Percentiles rank a stretch among this genome's conserved stretches.
These are phyloP conservation scores for Suillus decipiens DNA, from an alignment of 768 basidiomycete species.

Conservation along the genomic window DNA sequence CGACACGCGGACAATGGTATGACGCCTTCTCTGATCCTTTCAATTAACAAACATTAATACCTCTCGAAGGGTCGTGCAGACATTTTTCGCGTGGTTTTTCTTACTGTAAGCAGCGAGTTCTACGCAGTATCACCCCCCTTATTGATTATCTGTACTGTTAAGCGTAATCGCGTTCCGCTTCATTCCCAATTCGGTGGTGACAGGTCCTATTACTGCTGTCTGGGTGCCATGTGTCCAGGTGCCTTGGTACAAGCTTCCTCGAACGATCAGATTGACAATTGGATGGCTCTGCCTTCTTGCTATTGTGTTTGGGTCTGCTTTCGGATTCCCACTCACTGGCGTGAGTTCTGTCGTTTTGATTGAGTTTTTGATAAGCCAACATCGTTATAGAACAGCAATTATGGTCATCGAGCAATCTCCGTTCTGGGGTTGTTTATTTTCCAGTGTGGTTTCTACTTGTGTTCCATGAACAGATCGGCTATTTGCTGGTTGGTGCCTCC, in stretches of 20 bases:
- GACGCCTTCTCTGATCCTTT: conserved; percentile 13
- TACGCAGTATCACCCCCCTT: neutral
- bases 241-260: conserved; percentile 68
- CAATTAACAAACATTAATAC: conserved; percentile 8
- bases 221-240: conserved; percentile 67
- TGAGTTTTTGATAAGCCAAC: conserved; percentile 18
- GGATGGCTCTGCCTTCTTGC: conserved; percentile 80
- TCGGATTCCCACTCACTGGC: conserved; percentile 66
- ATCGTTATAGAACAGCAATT: conserved; percentile 52
- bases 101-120: conserved; percentile 50
- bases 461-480: conserved; percentile 60
- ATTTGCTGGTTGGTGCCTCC: conserved; percentile 66
- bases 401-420: conserved; percentile 80
- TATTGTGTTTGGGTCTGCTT: conserved; percentile 84
- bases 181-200: conserved; percentile 70
- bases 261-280: conserved; percentile 53
- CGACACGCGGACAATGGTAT: conserved; percentile 77
- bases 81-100: conserved; percentile 83
- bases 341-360: conserved; percentile 37
- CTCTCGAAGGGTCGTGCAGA: conserved; percentile 66
- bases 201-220: conserved; percentile 67
- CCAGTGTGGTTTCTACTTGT: conserved; percentile 71
- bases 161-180: conserved; percentile 85
- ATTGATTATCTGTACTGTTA: neutral
- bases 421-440: conserved; percentile 80